Base-by-base conservation (phyloP, 2,329 filamentous ascomycete genomes). In the Alternaria tenuissima region DNA sequence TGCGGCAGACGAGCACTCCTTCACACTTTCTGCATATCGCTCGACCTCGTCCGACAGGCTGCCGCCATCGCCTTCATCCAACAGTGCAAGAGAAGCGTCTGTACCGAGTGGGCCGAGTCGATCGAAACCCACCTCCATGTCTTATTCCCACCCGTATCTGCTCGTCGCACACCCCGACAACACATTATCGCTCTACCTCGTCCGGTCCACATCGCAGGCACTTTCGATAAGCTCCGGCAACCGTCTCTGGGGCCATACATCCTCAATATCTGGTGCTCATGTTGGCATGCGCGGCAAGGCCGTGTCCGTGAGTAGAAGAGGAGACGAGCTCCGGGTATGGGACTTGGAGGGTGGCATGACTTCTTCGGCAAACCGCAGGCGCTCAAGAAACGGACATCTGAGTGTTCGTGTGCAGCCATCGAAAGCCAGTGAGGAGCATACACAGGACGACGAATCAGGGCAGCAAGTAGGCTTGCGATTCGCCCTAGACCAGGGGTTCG, bases 241-340 rank as follows among this genome's bases (percentile, higher is more conserved):
- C 64, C 86, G 92, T 28, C 86, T 97, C 6, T 97, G 92, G 91
- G 94, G 94, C 7, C 94, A 97, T 74, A 97, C 94, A 0, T 96
- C 93, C 2, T 92, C 91, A 3, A 92, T 97, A 34, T 92, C 91
- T 49, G 90, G 92, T 32, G 93, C 92, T 7, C 90, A 96, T 71
- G 92, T 97, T 55, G 94, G 91, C 18, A 87, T 91, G 44, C 87
- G 91, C 38, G 93, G 93, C 18, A 96, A 94, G 77, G 94, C 93
- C 0, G 91, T 97, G 4, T 96, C 92, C n/a, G 90, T 97, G 52
- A 95, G 91, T 78, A 85, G 85, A 20, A 84, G 88, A n/a, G 93
- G 93, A 28, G 89, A 84, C 43, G 83, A 85, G 62, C 69, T 86
- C 9, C 87, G 93, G 7, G 88, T 97, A 6, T 97, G 94, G 94